Evolutionary conservation across 805 yeast species (phyloP).

Genomic region (Saturnispora sekii): DNA sequence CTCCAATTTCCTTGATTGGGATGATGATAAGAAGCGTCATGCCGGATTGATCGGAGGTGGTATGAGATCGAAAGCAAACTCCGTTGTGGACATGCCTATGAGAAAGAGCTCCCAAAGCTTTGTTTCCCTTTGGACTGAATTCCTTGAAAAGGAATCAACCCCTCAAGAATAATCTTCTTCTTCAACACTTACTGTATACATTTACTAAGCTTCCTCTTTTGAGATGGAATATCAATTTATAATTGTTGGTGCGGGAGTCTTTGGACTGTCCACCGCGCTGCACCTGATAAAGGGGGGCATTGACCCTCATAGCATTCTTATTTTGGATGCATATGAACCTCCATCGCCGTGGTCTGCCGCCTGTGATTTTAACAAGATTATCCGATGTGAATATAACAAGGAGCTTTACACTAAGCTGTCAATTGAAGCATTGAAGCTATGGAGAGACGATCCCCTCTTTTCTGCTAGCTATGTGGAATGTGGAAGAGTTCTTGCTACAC

Average conservation of each 20-base stretch:
- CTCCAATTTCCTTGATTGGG: conserved; percentile 81
- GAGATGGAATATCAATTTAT: conserved; percentile 5
- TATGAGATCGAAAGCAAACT: conserved; percentile 25
- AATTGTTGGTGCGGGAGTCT: conserved; percentile 32
- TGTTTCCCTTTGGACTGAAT: conserved; percentile 73
- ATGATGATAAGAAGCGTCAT: conserved; percentile 61
- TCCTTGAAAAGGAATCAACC: conserved; percentile 61
- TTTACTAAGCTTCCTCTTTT: neutral
- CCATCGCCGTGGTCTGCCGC: conserved; percentile 41
- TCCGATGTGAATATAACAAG: conserved; percentile 38
- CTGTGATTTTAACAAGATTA: conserved; percentile 38
- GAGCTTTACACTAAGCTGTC: conserved; percentile 31
- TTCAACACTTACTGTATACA: neutral
- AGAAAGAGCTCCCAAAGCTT: conserved; percentile 32
- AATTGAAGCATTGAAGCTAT: conserved; percentile 33
- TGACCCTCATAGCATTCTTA: conserved; percentile 18
- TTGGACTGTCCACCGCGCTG: conserved; percentile 35
- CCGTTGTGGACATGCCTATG: conserved; percentile 21
- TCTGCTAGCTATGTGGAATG: conserved; percentile 28
- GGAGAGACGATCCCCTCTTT: conserved; percentile 28
- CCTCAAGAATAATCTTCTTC: conserved; percentile 10
- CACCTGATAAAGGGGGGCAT: conserved; percentile 24
- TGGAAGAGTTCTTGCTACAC: conserved; percentile 33
- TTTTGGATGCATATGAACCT: conserved; percentile 31
- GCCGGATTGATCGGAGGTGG: conserved; percentile 50